Conservation (phyloP, 768 basidiomycete species). For the Podaxis mareebaensis region DNA sequence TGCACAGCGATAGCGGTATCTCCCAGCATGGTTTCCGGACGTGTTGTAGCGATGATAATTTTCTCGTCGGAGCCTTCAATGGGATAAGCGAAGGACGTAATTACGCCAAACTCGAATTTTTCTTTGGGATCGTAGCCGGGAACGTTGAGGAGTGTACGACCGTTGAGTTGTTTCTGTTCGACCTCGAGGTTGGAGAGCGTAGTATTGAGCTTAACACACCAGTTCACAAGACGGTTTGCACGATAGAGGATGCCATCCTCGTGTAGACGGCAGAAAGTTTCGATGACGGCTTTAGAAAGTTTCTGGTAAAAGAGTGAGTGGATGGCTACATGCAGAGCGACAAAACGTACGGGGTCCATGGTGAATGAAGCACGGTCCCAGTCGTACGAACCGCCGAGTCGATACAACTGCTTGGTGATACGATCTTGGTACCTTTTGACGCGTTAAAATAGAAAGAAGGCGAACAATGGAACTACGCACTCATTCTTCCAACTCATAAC, state of each 20-base stretch:
- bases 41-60: constrained; percentile 93
- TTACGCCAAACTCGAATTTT: constrained; percentile 94
- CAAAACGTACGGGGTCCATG: constrained; percentile 74
- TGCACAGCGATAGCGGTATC: constrained; percentile 98
- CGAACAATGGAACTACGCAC: constrained; percentile 43
- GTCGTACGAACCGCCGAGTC: constrained; percentile 92
- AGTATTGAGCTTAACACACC: constrained; percentile 96
- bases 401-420: constrained; percentile 85
- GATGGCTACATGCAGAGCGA: background rate
- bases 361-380: constrained; percentile 96
- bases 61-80: constrained; percentile 92
- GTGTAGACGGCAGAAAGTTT: constrained; percentile 88
- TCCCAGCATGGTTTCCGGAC: constrained; percentile 98
- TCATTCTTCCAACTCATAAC: constrained; percentile 98
- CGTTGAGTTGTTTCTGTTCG: constrained; percentile 86
- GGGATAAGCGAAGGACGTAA: constrained; percentile 94
- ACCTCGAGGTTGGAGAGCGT: constrained; percentile 99
- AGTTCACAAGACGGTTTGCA: constrained; percentile 95
- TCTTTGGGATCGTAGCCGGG: constrained; percentile 97
- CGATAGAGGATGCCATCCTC: constrained; percentile 94
- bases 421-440: constrained; percentile 79
- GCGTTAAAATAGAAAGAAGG: constrained; percentile 1
- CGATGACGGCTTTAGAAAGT: constrained; percentile 84
- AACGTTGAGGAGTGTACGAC: constrained; percentile 83
- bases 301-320: constrained; percentile 36